These are phyloP conservation scores for Saturnispora diversa DNA, from an alignment of 805 yeast genomes.

Conservation along the genomic window DNA sequence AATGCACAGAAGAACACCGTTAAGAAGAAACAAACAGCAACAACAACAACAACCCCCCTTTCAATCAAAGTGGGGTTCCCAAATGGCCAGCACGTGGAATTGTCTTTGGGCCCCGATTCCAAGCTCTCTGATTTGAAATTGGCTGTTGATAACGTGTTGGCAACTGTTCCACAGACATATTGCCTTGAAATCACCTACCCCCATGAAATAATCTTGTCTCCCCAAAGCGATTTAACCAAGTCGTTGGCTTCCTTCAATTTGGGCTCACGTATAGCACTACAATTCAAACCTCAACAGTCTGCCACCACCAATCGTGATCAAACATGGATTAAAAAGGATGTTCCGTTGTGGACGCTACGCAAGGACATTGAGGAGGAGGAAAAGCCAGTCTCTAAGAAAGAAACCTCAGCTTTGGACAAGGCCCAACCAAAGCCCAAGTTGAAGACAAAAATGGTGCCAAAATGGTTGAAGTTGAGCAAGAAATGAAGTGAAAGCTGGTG, in stretches of 20 bases:
- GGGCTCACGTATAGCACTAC: conserved; percentile 4
- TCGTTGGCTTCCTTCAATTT: not conserved
- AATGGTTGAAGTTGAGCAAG: conserved; percentile 9
- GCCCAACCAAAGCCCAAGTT: not conserved
- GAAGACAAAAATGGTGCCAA: conserved; percentile 1
- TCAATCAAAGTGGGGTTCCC: conserved; percentile 5
- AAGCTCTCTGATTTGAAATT: conserved; percentile 1
- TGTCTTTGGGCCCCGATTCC: not conserved
- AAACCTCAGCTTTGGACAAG: too few relatives aligned
- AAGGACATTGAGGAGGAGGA: too few relatives aligned
- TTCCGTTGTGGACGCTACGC: too few relatives aligned
- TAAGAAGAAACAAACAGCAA: not conserved
- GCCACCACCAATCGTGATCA: too few relatives aligned
- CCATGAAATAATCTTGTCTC: not conserved
- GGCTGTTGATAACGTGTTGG: conserved; percentile 3
- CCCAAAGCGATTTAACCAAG: not conserved
- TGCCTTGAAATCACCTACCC: conserved; percentile 4
- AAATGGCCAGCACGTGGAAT: not conserved
- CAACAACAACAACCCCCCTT: not conserved
- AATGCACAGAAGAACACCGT: conserved; percentile 1
- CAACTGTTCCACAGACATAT: not conserved
- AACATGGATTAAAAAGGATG: too few relatives aligned
- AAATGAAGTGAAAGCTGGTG: not conserved
- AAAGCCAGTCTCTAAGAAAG: too few relatives aligned
- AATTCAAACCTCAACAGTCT: not conserved